Conservation (phyloP, 108 stramenopile genomes). For the Fragilariopsis cylindrus region DNA sequence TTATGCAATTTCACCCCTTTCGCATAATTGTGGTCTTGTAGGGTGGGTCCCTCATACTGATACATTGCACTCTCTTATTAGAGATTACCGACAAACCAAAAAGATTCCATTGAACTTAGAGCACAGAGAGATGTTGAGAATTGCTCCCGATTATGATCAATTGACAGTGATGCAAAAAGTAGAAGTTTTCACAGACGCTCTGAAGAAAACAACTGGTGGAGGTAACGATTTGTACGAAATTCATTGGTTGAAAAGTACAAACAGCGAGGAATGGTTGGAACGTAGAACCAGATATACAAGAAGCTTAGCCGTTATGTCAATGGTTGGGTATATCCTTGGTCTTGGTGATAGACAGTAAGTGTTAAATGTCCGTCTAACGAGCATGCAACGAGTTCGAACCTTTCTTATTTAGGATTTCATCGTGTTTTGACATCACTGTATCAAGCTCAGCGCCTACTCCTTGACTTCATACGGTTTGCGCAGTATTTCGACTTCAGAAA, state of each 20-base stretch:
- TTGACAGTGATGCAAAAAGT: slow-evolving; percentile 98
- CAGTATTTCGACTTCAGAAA: no score
- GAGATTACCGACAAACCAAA: slow-evolving; percentile 89
- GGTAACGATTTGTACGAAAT: slow-evolving; percentile 96
- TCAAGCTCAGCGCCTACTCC: no score
- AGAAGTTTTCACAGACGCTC: slow-evolving; percentile 93
- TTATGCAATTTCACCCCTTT: slow-evolving; percentile 95
- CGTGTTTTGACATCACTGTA: no score
- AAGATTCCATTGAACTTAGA: slow-evolving; percentile 94
- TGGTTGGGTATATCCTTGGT: slow-evolving; percentile 98
- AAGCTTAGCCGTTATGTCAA: slow-evolving; percentile 98
- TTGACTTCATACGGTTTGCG: no score
- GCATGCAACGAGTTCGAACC: no score
- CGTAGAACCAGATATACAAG: slow-evolving; percentile 95
- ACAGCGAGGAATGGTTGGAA: slow-evolving; percentile 97
- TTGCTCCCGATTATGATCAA: slow-evolving; percentile 91
- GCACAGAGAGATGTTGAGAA: slow-evolving; percentile 90
- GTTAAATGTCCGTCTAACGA: no score
- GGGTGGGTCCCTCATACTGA: slow-evolving; percentile 99
- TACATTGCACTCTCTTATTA: slow-evolving; percentile 95
- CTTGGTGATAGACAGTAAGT: slow-evolving; percentile 83
- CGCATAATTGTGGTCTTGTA: slow-evolving; percentile 96
- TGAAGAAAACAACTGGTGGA: slow-evolving; percentile 76
- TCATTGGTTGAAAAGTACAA: slow-evolving; percentile 94
- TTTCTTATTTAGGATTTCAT: no score